These are phyloP conservation scores for Trematosphaeria pertusa DNA, from an alignment of 2,329 filamentous ascomycete genomes.

Conservation along the genomic window DNA sequence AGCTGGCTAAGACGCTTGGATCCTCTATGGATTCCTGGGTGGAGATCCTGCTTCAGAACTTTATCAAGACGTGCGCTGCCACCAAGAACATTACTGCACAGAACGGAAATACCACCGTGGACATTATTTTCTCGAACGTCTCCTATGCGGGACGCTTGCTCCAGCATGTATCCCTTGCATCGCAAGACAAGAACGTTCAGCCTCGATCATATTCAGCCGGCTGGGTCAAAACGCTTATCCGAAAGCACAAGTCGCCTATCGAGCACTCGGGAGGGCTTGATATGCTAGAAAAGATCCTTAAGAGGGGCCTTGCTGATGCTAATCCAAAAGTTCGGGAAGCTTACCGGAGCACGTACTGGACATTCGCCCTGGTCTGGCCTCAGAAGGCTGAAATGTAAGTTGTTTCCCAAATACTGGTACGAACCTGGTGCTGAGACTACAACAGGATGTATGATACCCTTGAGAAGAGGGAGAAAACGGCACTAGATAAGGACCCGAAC, in stretches of 20 bases:
- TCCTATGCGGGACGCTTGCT: constrained; percentile 82
- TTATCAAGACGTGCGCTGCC: constrained; percentile 86
- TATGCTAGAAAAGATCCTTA: constrained; percentile 84
- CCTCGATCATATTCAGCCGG: constrained; percentile 78
- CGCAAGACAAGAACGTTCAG: constrained; percentile 92
- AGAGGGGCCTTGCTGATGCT: constrained; percentile 85
- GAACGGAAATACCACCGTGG: constrained; percentile 80
- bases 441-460: constrained; percentile 77
- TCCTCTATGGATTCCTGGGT: constrained; percentile 85
- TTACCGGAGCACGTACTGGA: constrained; percentile 87
- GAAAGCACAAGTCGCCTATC: constrained; percentile 80
- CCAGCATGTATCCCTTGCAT: constrained; percentile 83
- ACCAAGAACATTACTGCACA: constrained; percentile 94
- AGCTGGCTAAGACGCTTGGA: constrained; percentile 78
- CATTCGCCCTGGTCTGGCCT: constrained; percentile 79
- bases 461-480: constrained; percentile 77
- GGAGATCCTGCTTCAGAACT: constrained; percentile 84
- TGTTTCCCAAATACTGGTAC: neutral
- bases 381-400: constrained; percentile 75
- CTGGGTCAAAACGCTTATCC: constrained; percentile 85
- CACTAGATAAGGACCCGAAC: constrained; percentile 81
- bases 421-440: constrained; percentile 24
- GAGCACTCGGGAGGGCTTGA: constrained; percentile 87
- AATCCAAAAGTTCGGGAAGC: constrained; percentile 90
- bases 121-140: constrained; percentile 77